These are phyloP conservation scores for Colletotrichum echinochloae DNA, from an alignment of 2,329 filamentous ascomycete species.

Conservation along the genomic window DNA sequence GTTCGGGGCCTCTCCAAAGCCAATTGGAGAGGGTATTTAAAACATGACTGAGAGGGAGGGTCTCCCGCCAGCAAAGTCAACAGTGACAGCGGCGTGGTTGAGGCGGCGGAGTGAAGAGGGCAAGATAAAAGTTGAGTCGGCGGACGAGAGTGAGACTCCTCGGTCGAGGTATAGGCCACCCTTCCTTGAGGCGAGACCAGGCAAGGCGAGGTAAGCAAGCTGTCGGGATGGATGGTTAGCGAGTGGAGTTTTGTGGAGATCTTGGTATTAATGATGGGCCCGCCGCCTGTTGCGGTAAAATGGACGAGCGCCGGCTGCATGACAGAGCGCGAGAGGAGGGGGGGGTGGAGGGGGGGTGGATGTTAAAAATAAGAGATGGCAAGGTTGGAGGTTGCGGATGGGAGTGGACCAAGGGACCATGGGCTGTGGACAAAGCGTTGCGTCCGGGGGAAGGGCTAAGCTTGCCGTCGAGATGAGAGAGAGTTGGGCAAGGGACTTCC, in stretches of 20 bases:
- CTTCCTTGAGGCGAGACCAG: slow-evolving; percentile 33
- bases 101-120: slow-evolving; percentile 26
- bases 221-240: slow-evolving; percentile 36
- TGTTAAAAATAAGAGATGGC: slow-evolving; percentile 35
- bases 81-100: slow-evolving; percentile 37
- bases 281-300: slow-evolving; percentile 52
- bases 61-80: slow-evolving; percentile 27
- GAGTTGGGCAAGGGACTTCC: slow-evolving; percentile 5
- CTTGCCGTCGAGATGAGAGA: neutral
- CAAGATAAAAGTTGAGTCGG: slow-evolving; percentile 11
- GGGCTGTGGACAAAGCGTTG: slow-evolving; percentile 30
- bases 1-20: slow-evolving; percentile 48
- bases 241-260: slow-evolving; percentile 40
- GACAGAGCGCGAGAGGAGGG: slow-evolving; percentile 22
- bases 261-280: slow-evolving; percentile 43
- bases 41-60: slow-evolving; percentile 47
- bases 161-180: slow-evolving; percentile 11
- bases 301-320: slow-evolving; percentile 44
- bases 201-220: slow-evolving; percentile 28
- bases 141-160: slow-evolving; percentile 29
- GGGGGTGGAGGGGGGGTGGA: slow-evolving; percentile 21
- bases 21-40: slow-evolving; percentile 48
- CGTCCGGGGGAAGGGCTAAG: slow-evolving; percentile 26
- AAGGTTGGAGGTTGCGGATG: slow-evolving; percentile 40
- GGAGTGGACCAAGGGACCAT: slow-evolving; percentile 30